Conservation (phyloP, 1,284 basidiomycete genomes). For the Irpex rosettiformis region DNA sequence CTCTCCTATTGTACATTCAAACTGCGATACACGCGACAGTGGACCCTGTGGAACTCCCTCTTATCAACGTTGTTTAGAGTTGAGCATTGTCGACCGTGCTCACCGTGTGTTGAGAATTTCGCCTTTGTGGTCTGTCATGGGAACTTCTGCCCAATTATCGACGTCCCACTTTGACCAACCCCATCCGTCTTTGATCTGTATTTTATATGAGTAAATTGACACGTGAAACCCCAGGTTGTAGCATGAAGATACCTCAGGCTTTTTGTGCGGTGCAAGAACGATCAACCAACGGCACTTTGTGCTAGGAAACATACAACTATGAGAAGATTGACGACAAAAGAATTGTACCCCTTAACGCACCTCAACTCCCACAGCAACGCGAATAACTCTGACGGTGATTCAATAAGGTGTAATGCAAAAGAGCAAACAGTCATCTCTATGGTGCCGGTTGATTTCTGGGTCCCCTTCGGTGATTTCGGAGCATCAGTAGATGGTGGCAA, state of each 20-base stretch:
- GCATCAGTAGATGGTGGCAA: neutral
- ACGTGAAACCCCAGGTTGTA: too few relatives aligned
- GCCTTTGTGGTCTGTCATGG: slow-evolving; percentile 38
- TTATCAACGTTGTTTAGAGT: neutral
- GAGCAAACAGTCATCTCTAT: slow-evolving; percentile 69
- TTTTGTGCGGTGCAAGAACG: slow-evolving; percentile 71
- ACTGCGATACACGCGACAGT: slow-evolving; percentile 42
- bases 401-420: slow-evolving; percentile 69
- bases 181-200: slow-evolving; percentile 70
- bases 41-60: slow-evolving; percentile 32
- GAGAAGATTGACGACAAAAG: too few relatives aligned
- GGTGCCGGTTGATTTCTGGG: slow-evolving; percentile 7
- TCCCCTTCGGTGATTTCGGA: neutral
- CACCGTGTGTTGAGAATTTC: slow-evolving; percentile 57
- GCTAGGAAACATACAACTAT: slow-evolving; percentile 29
- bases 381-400: slow-evolving; percentile 59
- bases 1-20: slow-evolving; percentile 18
- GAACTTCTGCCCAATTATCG: slow-evolving; percentile 46
- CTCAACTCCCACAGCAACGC: slow-evolving; percentile 58
- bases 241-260: slow-evolving; percentile 53
- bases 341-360: too few relatives aligned
- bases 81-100: slow-evolving; percentile 14
- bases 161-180: slow-evolving; percentile 71
- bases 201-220: too few relatives aligned
- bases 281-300: slow-evolving; percentile 61